Base-by-base conservation (phyloP, 139 green algal species). In the Picochlorum sp. region DNA sequence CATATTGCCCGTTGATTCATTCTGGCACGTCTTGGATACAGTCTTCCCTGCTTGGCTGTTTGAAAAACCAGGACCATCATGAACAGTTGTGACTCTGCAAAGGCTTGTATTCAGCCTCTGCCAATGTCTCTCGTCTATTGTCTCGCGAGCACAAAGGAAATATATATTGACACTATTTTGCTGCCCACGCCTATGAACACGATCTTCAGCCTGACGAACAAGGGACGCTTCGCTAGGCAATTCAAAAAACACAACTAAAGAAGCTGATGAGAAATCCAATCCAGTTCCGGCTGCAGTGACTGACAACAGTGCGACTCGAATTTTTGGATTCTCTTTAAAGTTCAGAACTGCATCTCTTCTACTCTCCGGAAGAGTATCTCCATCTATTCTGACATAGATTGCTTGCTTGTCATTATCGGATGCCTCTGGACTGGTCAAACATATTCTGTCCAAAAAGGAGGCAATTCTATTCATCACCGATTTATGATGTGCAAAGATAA, bases 401-500 rank as follows among this genome's bases (percentile, higher is more conserved):
- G 36, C 26, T 13, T 36, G 26, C 29, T 37, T 28, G 9, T 13
- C 26, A 56, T 28, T 12, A 39, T 20, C 50, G 9, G 10, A 13
- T 9, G 14, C 50, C 22, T 37, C 22, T 20, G 14, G 14, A 12
- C 22, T 53, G 18, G 22, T 53, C 12, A 5, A 14, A 53, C 28
- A 31, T 33, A 31, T 33, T 47, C 24, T 53, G 64, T 86, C 72
- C 60, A 96, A 63, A 9, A 77, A 77, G 9, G 67, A 67, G 28
- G 82, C 75, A 40, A 96, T 62, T 31, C 45, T 16, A 5, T 56
- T 55, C 44, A 61, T 67, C 25, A 70, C 56, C 26, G 24, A 76
- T 73, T 61, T 80, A 69, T 98, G 90, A 64, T 98, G 91, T 0
- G 84, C 91, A 74, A 98, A 98, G 5, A 98, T 75, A 8, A 98